Conservation (phyloP, 495 filamentous ascomycete genomes). For the Aspergillus leporis region DNA sequence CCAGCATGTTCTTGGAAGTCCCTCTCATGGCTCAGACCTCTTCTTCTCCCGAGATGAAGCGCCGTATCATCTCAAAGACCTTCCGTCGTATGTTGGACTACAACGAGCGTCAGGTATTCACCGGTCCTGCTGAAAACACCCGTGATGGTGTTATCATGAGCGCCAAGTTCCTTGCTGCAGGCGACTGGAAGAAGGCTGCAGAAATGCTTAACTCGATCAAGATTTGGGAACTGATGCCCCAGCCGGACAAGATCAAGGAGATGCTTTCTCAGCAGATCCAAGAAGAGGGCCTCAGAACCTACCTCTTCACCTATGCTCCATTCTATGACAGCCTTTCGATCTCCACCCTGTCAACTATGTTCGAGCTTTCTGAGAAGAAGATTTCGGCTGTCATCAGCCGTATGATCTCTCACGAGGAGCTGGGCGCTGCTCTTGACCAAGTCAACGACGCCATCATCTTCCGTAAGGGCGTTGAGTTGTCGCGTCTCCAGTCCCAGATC, state of each 20-base stretch:
- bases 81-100: conserved; percentile 99
- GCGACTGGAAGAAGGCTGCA: conserved; percentile 96
- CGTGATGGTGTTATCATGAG: conserved; percentile 99
- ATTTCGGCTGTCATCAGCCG: conserved; percentile 93
- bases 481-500: conserved; percentile 90
- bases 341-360: conserved; percentile 84
- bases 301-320: conserved; percentile 98
- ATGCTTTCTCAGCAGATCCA: conserved; percentile 98
- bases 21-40: conserved; percentile 95
- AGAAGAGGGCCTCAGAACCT: conserved; percentile 95
- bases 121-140: conserved; percentile 96
- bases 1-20: conserved; percentile 98
- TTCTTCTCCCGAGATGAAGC: conserved; percentile 93
- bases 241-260: conserved; percentile 85
- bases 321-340: conserved; percentile 97
- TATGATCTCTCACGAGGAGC: conserved; percentile 99
- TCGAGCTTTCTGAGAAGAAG: conserved; percentile 88
- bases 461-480: conserved; percentile 98
- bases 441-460: conserved; percentile 98
- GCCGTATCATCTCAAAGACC: conserved; percentile 98
- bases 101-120: conserved; percentile 99
- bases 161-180: conserved; percentile 91
- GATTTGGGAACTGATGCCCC: conserved; percentile 95
- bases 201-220: conserved; percentile 94
- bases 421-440: conserved; percentile 94